Base-by-base conservation (phyloP, 768 basidiomycete species). In the Tylopilus rubrobrunneus region DNA sequence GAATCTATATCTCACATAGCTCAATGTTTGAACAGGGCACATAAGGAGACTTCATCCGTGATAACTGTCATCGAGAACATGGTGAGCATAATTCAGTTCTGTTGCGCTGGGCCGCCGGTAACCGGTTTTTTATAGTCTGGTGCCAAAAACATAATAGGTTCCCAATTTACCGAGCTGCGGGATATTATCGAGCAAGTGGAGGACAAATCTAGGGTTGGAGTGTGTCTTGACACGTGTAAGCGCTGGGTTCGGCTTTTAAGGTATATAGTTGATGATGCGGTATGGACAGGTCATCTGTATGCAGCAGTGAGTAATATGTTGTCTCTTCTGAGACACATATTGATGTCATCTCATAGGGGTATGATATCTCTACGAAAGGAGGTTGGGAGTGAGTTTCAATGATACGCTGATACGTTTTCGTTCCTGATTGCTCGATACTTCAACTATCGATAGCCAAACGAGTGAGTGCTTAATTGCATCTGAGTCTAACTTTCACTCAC, bases 141-240 rank as follows among this genome's bases (percentile, higher is more conserved):
- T 15, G 78, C 85, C 15, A 85, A 85, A 5, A 92, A 92, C 59
- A 78, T 90, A 42, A 77, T 93, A 43, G 91, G 92, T 0, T 82
- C 84, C 2, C 75, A 77, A 27, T 90, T 92, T 60, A 67, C 76
- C 5, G 83, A 94, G 54, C 64, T 94, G 7, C 79, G 76, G 1
- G 74, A 71, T 3, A 91, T 94, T 45, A 93, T 95, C 42, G 64
- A 73, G 0, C 72, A 74, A 21, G 86, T 94, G 2, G 74, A 85
- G 4, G 83, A 92, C 63, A 92, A 92, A 68, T 71, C 72, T 0
- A 70, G 92, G 44, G 82, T 94, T 2, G 87, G 89, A 0, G 85
- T 93, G 5, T 94, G 92, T 67, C 71, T 95, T 40, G 91, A 95
- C 69, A 93, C 92, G 0, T 94, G 92, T 85, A 60, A 29, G 66